Conservation (phyloP, 768 basidiomycete species). For the Podaxis carcinomalis region DNA sequence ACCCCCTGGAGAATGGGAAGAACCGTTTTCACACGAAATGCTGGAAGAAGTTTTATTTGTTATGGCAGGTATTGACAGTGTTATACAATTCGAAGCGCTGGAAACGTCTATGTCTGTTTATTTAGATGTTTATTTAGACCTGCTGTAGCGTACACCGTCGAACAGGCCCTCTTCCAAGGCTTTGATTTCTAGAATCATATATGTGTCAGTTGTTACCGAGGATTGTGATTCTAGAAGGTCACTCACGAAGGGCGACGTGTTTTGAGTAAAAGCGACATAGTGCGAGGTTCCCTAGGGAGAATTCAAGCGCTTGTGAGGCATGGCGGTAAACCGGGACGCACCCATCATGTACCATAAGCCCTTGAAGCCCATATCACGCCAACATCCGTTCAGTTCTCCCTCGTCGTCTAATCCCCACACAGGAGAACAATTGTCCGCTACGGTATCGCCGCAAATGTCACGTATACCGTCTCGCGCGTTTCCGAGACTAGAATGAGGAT, state of each 20-base stretch:
- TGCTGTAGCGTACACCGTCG: conserved; percentile 17
- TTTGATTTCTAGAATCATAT: conserved; percentile 47
- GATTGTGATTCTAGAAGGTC: not conserved
- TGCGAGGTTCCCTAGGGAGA: conserved; percentile 37
- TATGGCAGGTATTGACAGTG: not conserved
- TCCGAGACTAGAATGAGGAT: conserved; percentile 33
- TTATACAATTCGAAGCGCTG: not conserved
- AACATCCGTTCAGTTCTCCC: conserved; percentile 52
- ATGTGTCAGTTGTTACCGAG: not conserved
- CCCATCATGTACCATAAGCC: conserved; percentile 62
- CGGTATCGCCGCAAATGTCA: conserved; percentile 42
- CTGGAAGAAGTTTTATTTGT: not conserved
- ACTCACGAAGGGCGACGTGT: conserved; percentile 60
- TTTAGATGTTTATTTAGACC: conserved; percentile 3
- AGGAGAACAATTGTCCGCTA: conserved; percentile 41
- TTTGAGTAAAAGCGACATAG: conserved; percentile 57
- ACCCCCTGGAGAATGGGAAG: not conserved
- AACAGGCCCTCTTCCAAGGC: conserved; percentile 46
- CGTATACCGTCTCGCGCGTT: conserved; percentile 35
- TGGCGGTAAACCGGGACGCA: conserved; percentile 14
- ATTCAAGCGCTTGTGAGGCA: not conserved
- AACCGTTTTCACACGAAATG: conserved; percentile 12
- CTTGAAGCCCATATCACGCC: conserved; percentile 46
- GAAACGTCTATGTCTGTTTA: not conserved
- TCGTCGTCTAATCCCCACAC: conserved; percentile 66